These are phyloP conservation scores for Penicillium pulvis DNA, from an alignment of 495 filamentous ascomycete genomes.

Conservation along the genomic window DNA sequence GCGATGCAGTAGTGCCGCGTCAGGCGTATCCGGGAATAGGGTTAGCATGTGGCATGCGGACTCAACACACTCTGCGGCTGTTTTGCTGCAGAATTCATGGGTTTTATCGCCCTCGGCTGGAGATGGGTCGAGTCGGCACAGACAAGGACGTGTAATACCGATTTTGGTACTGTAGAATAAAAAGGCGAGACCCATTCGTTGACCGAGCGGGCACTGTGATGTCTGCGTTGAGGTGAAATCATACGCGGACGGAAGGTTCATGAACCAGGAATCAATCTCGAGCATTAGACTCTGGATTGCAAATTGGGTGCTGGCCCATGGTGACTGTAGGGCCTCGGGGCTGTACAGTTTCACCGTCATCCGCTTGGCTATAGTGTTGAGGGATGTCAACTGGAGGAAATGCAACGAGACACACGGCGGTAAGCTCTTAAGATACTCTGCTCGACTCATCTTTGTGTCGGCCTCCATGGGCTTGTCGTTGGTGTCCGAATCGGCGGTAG, in stretches of 20 bases:
- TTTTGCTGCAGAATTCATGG: slow-evolving; percentile 51
- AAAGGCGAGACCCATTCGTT: slow-evolving; percentile 54
- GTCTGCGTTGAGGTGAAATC: slow-evolving; percentile 40
- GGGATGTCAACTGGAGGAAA: slow-evolving; percentile 48
- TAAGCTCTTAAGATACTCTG: slow-evolving; percentile 33
- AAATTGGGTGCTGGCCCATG: slow-evolving; percentile 53
- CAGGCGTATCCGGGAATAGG: slow-evolving; percentile 51
- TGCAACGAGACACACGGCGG: slow-evolving; percentile 49
- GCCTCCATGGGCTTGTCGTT: slow-evolving; percentile 22
- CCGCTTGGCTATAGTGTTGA: slow-evolving; percentile 55
- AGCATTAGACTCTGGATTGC: slow-evolving; percentile 43
- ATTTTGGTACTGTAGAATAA: slow-evolving; percentile 60
- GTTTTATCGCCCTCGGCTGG: slow-evolving; percentile 33
- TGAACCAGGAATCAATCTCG: slow-evolving; percentile 43
- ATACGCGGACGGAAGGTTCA: slow-evolving; percentile 41
- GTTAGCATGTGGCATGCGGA: slow-evolving; percentile 58
- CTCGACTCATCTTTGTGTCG: slow-evolving; percentile 22
- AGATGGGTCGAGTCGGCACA: slow-evolving; percentile 54
- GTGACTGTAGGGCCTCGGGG: slow-evolving; percentile 48
- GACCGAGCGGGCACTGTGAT: slow-evolving; percentile 32
- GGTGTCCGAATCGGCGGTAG: slow-evolving; percentile 27
- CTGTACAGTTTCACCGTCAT: slow-evolving; percentile 60
- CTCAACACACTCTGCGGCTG: slow-evolving; percentile 57
- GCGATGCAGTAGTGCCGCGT: slow-evolving; percentile 45
- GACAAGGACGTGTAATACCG: slow-evolving; percentile 62